phyloP scores from a whole-genome alignment of 176 grass and related monocot species.

The Carex parvula region DNA sequence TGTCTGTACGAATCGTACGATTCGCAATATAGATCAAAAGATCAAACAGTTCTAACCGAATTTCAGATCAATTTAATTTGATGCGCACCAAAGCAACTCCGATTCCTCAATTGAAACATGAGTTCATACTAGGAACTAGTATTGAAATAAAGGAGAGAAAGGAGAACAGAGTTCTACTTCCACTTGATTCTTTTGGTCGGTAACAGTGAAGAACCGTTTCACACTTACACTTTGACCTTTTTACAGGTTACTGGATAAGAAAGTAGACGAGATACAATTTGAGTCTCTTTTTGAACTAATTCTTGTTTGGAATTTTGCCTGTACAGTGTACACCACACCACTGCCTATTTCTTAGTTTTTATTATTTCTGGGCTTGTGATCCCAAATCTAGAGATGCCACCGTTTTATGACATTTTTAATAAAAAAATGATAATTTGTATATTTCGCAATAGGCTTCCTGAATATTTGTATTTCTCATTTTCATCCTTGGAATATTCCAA shows the following conservation, averaged over 20 bases:
- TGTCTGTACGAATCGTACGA: too few relatives aligned
- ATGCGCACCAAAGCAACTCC: too few relatives aligned
- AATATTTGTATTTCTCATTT: neutral
- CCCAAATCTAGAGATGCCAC: conserved; percentile 24
- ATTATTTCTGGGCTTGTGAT: conserved; percentile 10
- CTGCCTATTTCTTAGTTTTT: conserved; percentile 14
- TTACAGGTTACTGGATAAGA: neutral
- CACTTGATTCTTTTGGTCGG: neutral
- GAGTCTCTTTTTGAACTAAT: conserved; percentile 9
- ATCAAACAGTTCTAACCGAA: too few relatives aligned
- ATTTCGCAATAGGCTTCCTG: neutral
- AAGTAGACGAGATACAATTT: neutral
- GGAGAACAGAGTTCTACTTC: too few relatives aligned
- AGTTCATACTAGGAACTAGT: too few relatives aligned
- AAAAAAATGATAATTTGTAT: neutral
- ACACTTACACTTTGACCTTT: neutral
- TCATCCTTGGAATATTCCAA: neutral
- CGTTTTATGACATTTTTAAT: neutral
- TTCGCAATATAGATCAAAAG: too few relatives aligned
- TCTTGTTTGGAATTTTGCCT: conserved; percentile 31
- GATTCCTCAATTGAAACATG: too few relatives aligned
- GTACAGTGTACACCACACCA: neutral
- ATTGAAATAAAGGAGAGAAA: too few relatives aligned
- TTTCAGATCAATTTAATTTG: too few relatives aligned
- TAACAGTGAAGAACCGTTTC: neutral